These are phyloP conservation scores for Poterioochromonas sp. DNA, from an alignment of 352 stramenopile species.

Conservation along the genomic window DNA sequence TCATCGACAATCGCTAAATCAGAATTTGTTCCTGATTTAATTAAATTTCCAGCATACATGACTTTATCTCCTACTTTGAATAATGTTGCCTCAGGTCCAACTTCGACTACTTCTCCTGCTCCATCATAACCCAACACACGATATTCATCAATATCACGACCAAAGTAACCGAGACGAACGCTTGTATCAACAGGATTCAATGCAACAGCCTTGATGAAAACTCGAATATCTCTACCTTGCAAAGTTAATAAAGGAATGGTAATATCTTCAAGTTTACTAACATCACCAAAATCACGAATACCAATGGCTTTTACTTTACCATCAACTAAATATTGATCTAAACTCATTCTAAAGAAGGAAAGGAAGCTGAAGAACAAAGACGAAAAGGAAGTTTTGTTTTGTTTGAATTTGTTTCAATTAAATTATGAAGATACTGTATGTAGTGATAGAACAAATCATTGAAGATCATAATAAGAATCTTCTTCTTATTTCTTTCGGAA, in stretches of 20 bases:
- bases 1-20: constrained; percentile 24
- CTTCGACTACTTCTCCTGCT: constrained; percentile 28
- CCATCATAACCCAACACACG: constrained; percentile 30
- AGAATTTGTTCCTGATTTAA: constrained; percentile 12
- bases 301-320: neutral
- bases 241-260: neutral
- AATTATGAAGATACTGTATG: neutral
- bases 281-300: neutral
- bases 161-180: neutral
- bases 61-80: constrained; percentile 35
- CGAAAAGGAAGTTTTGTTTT: neutral
- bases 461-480: neutral
- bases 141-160: neutral
- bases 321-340: no score
- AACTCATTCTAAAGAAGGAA: no score
- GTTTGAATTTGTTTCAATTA: neutral
- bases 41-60: constrained; percentile 25
- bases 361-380: neutral
- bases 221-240: neutral
- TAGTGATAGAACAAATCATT: neutral
- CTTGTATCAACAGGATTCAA: neutral
- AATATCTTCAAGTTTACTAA: neutral
- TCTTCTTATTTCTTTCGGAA: neutral
- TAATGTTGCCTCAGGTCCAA: constrained; percentile 22
- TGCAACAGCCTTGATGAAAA: neutral